These are phyloP conservation scores for Penicillium olsonii DNA, from an alignment of 2,329 filamentous ascomycete species.

Conservation along the genomic window DNA sequence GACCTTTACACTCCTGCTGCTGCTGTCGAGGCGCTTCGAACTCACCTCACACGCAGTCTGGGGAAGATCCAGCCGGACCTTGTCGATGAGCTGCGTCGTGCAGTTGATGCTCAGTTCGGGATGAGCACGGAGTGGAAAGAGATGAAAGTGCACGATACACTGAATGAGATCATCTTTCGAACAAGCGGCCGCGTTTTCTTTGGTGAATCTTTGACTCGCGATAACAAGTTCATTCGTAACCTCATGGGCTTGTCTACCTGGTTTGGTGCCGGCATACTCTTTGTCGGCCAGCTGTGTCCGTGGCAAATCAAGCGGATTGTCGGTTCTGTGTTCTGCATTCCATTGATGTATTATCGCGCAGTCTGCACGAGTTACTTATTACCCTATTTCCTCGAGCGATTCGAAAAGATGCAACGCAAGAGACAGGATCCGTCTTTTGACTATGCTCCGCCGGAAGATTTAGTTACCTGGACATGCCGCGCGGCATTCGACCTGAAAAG, in stretches of 20 bases:
- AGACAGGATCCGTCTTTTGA: background rate
- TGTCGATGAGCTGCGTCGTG: background rate
- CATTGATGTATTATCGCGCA: background rate
- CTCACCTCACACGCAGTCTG: background rate
- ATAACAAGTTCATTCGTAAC: background rate
- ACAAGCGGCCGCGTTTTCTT: background rate
- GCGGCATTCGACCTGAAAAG: background rate
- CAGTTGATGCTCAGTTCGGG: background rate
- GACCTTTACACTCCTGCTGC: background rate
- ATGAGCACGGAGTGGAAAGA: background rate
- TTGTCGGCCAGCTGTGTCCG: background rate
- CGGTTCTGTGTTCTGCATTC: background rate
- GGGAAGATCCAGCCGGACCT: background rate
- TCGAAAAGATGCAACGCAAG: background rate
- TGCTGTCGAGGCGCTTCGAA: background rate
- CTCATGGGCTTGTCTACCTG: background rate
- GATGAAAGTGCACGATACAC: background rate
- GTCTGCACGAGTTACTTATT: background rate
- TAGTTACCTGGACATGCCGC: background rate
- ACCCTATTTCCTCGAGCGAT: background rate
- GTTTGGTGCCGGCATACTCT: background rate
- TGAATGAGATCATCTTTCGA: background rate
- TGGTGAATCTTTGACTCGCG: background rate
- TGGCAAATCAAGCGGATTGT: background rate
- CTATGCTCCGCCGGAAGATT: background rate